These are phyloP conservation scores for Silene conica DNA, from an alignment of 148 eudicot genomes.

Conservation along the genomic window DNA sequence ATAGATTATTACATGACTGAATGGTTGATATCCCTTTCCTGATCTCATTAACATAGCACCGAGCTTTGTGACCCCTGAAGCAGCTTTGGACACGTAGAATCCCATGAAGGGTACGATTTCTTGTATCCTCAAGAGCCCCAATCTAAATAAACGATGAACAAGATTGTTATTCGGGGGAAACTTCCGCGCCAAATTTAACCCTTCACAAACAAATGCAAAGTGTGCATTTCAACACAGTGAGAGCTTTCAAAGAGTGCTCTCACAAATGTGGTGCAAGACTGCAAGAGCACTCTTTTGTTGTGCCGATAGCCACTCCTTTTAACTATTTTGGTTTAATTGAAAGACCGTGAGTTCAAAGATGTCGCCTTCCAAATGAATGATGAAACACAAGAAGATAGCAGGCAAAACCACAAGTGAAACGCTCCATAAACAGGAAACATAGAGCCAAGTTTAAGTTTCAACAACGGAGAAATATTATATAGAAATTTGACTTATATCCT, in stretches of 20 bases:
- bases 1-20: conserved; percentile 67
- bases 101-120: conserved; percentile 89
- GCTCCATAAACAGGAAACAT: neutral
- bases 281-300: neutral
- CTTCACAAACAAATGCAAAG: neutral
- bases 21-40: conserved; percentile 57
- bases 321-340: neutral
- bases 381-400: neutral
- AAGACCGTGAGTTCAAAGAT: neutral
- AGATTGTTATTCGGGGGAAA: neutral
- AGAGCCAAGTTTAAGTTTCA: conserved; percentile 1
- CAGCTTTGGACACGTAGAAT: conserved; percentile 93
- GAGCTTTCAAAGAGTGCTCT: neutral
- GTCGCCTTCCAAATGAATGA: neutral
- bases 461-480: neutral
- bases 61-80: conserved; percentile 93
- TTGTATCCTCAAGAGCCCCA: conserved; percentile 91
- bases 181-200: neutral
- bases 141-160: conserved; percentile 38
- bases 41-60: conserved; percentile 44
- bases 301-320: neutral
- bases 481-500: neutral
- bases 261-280: neutral
- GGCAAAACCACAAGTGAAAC: neutral
- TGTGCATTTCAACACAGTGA: neutral